Evolutionary conservation across 2,329 filamentous ascomycete species (phyloP).

Genomic region (Microsporum ferrugineum): DNA sequence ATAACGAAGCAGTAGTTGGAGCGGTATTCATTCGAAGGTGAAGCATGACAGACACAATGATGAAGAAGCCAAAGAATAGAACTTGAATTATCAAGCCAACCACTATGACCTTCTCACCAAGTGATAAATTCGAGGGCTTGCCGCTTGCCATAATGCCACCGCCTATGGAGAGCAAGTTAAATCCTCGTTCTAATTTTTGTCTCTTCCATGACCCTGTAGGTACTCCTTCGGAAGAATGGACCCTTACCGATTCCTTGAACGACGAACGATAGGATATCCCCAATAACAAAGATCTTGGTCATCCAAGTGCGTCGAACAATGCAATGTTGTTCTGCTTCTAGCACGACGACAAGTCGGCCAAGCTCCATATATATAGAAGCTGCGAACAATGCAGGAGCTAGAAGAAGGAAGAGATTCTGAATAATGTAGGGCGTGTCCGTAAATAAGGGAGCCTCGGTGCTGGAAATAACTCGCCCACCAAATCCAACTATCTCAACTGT

Average conservation of each 20-base stretch:
- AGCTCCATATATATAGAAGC: constrained; percentile 25
- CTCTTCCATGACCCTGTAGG: too few species aligned
- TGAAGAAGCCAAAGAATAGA: constrained; percentile 46
- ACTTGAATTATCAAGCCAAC: constrained; percentile 48
- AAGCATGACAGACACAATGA: constrained; percentile 40
- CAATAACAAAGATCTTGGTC: constrained; percentile 24
- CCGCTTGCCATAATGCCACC: constrained; percentile 22
- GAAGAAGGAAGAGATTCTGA: constrained; percentile 23
- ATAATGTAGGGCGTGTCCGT: constrained; percentile 20
- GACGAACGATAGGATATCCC: constrained; percentile 23
- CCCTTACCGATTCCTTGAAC: constrained; percentile 20
- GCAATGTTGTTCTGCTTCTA: constrained; percentile 16
- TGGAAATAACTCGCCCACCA: constrained; percentile 35
- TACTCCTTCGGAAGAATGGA: neutral
- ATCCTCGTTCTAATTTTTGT: neutral
- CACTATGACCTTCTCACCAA: constrained; percentile 38
- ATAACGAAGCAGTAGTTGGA: constrained; percentile 18
- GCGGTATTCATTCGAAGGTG: constrained; percentile 33
- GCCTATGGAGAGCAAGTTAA: constrained; percentile 13
- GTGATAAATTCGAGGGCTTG: constrained; percentile 9
- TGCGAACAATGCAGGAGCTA: constrained; percentile 23
- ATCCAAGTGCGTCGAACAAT: constrained; percentile 18
- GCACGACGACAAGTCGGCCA: constrained; percentile 18
- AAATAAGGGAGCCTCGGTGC: constrained; percentile 19
- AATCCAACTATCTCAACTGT: constrained; percentile 43